Evolutionary conservation across 805 yeast genomes (phyloP), one percentile per base, ranked within the genome.

Genomic region (Sporopachydermia lactativora): DNA sequence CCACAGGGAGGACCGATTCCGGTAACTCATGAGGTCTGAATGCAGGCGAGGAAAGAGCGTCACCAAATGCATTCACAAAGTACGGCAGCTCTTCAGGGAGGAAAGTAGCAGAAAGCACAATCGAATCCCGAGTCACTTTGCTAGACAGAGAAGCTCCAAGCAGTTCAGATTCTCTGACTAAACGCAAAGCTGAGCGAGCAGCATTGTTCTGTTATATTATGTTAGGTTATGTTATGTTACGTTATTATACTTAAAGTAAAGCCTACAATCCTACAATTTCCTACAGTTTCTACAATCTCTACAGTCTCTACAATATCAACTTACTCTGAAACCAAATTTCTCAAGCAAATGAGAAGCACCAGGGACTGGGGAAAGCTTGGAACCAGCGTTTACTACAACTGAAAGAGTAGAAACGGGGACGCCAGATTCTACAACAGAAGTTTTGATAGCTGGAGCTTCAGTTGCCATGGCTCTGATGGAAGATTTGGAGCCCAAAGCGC

Each of bases 151-250:
- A 64, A 58, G 95, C 97, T 51, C 98, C 97, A 49, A 89, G 70
- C 49, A 92, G 74, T 68, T 89, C 98, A 40, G 88, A 67, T 67
- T 92, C 98, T 65, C 98, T 82, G 57, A 86, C 81, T 55, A 88
- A 70, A 68, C 97, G 82, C 59, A 92, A 71, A 17, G 92, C 95
- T 15, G 96, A 81, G 62, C 85, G 84, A 52, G 75, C 61, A 46
- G 70, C 69, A 43, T 95, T 85, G 71, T 81, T 79, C 58, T 81
- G 75, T 15, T 16, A 18, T n/a, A n/a, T n/a, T n/a, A n/a, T n/a
- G n/a, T n/a, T n/a, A n/a, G n/a, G n/a, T n/a, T n/a, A n/a, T n/a
- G n/a, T n/a, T n/a, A n/a, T n/a, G n/a, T n/a, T n/a, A n/a, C n/a
- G n/a, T n/a, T n/a, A n/a, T n/a, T n/a, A n/a, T n/a, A n/a, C n/a